Conservation (phyloP, 75 land plant species). For the Azolla pinnata region DNA sequence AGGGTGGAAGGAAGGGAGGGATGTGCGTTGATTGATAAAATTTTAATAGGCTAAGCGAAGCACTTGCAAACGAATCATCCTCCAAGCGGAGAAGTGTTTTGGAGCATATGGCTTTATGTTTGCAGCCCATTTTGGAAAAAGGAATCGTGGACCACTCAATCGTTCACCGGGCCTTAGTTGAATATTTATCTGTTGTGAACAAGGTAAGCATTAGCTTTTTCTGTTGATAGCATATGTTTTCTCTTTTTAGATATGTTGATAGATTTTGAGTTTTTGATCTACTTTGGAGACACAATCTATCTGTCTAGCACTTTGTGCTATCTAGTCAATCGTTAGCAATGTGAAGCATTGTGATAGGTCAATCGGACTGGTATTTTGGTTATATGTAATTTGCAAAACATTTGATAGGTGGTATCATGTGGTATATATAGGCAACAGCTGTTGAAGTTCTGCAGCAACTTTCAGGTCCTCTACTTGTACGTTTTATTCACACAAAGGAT, state of each 20-base stretch:
- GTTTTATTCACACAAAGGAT: conserved; percentile 88
- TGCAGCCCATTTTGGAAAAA: conserved; percentile 92
- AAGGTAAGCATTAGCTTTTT: conserved; percentile 31
- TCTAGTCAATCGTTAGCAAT: too few species aligned
- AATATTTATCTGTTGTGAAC: conserved; percentile 65
- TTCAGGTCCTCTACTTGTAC: conserved; percentile 65
- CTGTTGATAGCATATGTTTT: too few species aligned
- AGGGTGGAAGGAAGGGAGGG: too few species aligned
- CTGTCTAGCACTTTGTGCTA: too few species aligned
- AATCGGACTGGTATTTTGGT: too few species aligned
- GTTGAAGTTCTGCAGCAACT: conserved; percentile 69
- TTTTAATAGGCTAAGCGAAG: conserved; percentile 65
- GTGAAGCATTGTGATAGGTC: too few species aligned
- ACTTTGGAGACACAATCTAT: too few species aligned
- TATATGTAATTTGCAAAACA: too few species aligned
- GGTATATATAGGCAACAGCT: conserved; percentile 50
- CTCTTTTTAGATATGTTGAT: too few species aligned
- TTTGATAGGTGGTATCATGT: neutral
- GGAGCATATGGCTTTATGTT: conserved; percentile 65
- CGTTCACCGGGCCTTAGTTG: conserved; percentile 62
- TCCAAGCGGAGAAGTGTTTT: conserved; percentile 55
- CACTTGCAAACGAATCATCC: conserved; percentile 53
- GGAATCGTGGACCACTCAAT: conserved; percentile 94
- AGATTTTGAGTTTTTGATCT: too few species aligned
- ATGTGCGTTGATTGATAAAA: too few species aligned